These are phyloP conservation scores for Fusarium sp. DNA, from an alignment of 2,329 filamentous ascomycete genomes.

Conservation along the genomic window DNA sequence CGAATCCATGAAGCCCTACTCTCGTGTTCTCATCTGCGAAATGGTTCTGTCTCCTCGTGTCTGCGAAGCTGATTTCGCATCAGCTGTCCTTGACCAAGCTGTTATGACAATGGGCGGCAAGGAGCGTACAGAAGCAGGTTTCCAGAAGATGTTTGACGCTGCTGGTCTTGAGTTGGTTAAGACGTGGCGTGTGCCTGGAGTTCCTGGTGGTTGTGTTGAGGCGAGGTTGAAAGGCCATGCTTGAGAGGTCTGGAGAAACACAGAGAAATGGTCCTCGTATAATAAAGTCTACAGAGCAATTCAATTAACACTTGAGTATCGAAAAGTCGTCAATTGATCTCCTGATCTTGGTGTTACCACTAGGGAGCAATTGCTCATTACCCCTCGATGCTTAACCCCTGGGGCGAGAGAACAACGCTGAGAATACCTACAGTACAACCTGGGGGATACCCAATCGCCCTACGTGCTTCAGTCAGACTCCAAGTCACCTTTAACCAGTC, in stretches of 20 bases:
- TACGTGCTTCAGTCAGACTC: neutral
- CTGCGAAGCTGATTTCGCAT: conserved; percentile 49
- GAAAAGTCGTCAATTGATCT: neutral
- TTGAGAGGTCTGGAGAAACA: neutral
- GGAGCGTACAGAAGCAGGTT: conserved; percentile 50
- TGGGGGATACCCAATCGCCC: neutral
- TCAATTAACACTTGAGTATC: no score
- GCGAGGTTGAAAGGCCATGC: conserved; percentile 30
- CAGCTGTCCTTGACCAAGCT: conserved; percentile 51
- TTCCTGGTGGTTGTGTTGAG: conserved; percentile 48
- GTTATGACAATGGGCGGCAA: conserved; percentile 55
- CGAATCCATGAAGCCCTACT: conserved; percentile 48
- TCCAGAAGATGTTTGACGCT: conserved; percentile 48
- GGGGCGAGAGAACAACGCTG: no score
- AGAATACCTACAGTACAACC: neutral
- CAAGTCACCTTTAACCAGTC: neutral
- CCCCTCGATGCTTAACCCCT: neutral
- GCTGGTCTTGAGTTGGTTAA: conserved; percentile 50
- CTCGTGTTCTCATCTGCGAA: conserved; percentile 52
- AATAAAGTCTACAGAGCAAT: no score
- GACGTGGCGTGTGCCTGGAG: conserved; percentile 43
- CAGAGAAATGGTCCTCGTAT: neutral
- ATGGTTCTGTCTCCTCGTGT: conserved; percentile 51
- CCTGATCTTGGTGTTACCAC: neutral
- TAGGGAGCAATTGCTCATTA: neutral